Percentiles rank a stretch among this genome's conserved stretches.
phyloP scores from a whole-genome alignment of 176 grass and related monocot species.

The Eragrostis nindensis region DNA sequence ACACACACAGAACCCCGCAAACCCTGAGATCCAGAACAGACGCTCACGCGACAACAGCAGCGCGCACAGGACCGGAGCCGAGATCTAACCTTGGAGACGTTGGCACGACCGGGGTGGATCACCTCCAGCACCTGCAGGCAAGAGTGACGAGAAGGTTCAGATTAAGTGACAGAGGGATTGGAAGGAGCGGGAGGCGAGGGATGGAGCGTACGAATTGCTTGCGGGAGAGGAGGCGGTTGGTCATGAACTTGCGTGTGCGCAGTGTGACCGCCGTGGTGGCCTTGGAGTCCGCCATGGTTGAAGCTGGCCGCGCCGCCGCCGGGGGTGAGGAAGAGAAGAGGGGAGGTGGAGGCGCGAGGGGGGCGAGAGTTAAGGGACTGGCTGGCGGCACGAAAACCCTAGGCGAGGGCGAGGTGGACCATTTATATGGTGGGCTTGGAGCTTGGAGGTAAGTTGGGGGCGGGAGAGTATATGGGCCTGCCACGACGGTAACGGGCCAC shows the following conservation, averaged over 20 bases:
- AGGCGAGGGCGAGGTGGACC: background rate
- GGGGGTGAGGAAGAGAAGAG: background rate
- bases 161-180: background rate
- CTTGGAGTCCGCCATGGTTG: slow-evolving; percentile 81
- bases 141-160: background rate
- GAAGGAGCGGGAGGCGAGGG: background rate
- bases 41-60: background rate
- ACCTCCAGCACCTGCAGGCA: slow-evolving; percentile 84
- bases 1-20: background rate
- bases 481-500: background rate
- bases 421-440: slow-evolving; percentile 7
- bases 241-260: slow-evolving; percentile 98
- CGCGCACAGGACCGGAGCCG: background rate
- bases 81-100: slow-evolving; percentile 82
- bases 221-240: slow-evolving; percentile 93
- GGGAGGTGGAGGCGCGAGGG: background rate
- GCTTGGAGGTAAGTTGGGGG: background rate
- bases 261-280: slow-evolving; percentile 66
- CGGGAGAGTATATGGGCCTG: background rate
- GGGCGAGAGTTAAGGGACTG: slow-evolving; percentile 22
- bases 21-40: slow-evolving; percentile 15
- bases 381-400: slow-evolving; percentile 53
- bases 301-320: slow-evolving; percentile 25
- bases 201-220: slow-evolving; percentile 82
- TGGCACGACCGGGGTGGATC: slow-evolving; percentile 82